phyloP scores from a whole-genome alignment of 2,329 filamentous ascomycete species.

The Rutstroemia sp. region DNA sequence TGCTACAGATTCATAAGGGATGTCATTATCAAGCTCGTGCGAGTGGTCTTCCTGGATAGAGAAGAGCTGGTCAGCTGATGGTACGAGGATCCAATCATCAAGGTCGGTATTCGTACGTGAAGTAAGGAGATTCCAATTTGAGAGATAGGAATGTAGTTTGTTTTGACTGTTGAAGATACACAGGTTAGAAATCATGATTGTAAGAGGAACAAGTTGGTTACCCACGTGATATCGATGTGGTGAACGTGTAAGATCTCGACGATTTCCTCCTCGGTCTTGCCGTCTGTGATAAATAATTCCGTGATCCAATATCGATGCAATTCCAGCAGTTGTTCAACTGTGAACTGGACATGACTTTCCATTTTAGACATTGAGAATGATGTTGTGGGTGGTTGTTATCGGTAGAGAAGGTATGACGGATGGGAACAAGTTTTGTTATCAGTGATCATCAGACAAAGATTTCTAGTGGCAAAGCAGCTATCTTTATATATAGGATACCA shows the following conservation, averaged over 20 bases:
- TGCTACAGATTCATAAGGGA: not conserved
- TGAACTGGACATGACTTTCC: constrained; percentile 9
- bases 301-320: constrained; percentile 11
- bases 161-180: not conserved
- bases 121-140: constrained; percentile 4
- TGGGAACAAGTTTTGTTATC: not conserved
- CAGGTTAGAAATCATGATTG: not conserved
- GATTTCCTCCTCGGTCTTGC: constrained; percentile 10
- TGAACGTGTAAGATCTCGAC: constrained; percentile 6
- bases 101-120: not conserved
- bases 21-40: not conserved
- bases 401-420: not conserved
- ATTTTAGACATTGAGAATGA: not conserved
- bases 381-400: not conserved
- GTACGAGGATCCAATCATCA: not conserved
- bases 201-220: not conserved
- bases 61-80: not conserved
- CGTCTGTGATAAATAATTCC: constrained; percentile 3
- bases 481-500: constrained; percentile 3
- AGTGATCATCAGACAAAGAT: not conserved
- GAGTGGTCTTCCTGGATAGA: not conserved
- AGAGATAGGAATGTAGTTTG: constrained; percentile 3
- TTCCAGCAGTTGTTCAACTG: constrained; percentile 6
- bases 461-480: constrained; percentile 1
- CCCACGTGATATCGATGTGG: constrained; percentile 4